Percentiles rank a stretch among this genome's conserved stretches.
Conservation (phyloP, 495 filamentous ascomycete genomes). For the Extremus antarcticus region DNA sequence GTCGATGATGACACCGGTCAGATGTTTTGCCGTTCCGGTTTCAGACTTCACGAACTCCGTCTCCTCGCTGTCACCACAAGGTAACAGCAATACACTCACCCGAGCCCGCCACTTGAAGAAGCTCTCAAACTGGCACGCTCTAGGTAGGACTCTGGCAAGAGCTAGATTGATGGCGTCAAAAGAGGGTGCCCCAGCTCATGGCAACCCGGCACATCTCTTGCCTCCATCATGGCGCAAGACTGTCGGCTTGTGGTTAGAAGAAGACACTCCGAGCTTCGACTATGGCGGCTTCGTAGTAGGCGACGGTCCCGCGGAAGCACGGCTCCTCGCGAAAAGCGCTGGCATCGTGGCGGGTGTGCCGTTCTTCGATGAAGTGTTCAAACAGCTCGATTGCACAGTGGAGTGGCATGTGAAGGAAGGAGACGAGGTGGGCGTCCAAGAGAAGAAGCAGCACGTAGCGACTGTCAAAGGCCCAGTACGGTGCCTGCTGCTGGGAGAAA, state of each 20-base stretch:
- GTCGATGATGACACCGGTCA: too few relatives aligned
- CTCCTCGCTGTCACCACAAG: too few relatives aligned
- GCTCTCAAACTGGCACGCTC: too few relatives aligned
- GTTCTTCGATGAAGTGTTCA: constrained; percentile 91
- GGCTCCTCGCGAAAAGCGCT: constrained; percentile 75
- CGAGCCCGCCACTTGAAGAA: too few relatives aligned
- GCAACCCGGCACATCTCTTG: constrained; percentile 69
- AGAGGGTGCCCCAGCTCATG: constrained; percentile 48
- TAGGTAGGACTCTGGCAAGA: too few relatives aligned
- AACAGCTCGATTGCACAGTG: constrained; percentile 79
- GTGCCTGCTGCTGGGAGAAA: constrained; percentile 78
- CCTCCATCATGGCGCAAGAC: constrained; percentile 72
- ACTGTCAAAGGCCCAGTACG: constrained; percentile 80
- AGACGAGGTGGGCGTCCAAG: constrained; percentile 27
- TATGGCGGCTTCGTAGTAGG: constrained; percentile 97
- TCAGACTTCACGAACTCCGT: too few relatives aligned
- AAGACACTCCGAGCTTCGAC: constrained; percentile 93
- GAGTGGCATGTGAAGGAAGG: constrained; percentile 83
- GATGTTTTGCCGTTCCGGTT: too few relatives aligned
- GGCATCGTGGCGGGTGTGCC: constrained; percentile 86
- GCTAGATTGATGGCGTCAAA: constrained; percentile 10
- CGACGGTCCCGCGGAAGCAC: constrained; percentile 62
- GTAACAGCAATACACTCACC: too few relatives aligned
- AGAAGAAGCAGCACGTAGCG: constrained; percentile 45
- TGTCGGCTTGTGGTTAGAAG: constrained; percentile 76